Evolutionary conservation across 2,329 filamentous ascomycete species (phyloP).

Genomic region (Pseudophaeomoniella oleicola): DNA sequence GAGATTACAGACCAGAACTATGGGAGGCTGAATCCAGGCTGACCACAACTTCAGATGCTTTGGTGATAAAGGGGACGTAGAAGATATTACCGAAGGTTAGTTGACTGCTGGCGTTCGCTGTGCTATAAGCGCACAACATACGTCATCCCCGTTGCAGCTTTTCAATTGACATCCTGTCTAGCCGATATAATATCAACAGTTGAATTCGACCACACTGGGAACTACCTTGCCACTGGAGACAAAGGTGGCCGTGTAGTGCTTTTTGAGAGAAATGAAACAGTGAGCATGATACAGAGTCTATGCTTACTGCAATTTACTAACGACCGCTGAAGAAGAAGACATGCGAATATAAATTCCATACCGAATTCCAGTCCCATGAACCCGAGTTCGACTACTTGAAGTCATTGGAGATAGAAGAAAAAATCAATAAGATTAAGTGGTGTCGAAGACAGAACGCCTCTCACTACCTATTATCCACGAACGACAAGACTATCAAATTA

Average conservation of each 20-base stretch:
- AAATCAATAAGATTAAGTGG: slow-evolving; percentile 99
- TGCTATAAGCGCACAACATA: no score
- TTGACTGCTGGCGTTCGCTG: no score
- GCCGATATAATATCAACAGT: slow-evolving; percentile 38
- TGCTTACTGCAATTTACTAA: background rate
- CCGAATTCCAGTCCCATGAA: slow-evolving; percentile 98
- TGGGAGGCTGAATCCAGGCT: no score
- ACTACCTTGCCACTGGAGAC: slow-evolving; percentile 37
- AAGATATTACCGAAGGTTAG: slow-evolving; percentile 92
- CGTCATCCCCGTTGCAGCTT: background rate
- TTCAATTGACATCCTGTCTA: slow-evolving; percentile 11
- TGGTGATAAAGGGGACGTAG: slow-evolving; percentile 97
- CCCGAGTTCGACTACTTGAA: slow-evolving; percentile 99
- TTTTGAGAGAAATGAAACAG: slow-evolving; percentile 73
- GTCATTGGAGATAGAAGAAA: slow-evolving; percentile 98
- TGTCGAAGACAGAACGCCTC: slow-evolving; percentile 95
- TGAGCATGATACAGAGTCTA: slow-evolving; percentile 35
- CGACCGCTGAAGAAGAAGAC: slow-evolving; percentile 75
- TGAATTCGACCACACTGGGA: slow-evolving; percentile 37
- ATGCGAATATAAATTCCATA: slow-evolving; percentile 99
- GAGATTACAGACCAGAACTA: no score
- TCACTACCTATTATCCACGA: slow-evolving; percentile 94
- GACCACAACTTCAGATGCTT: no score
- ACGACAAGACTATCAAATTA: slow-evolving; percentile 99
- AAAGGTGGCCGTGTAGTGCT: slow-evolving; percentile 37